Conservation (phyloP, 768 basidiomycete genomes). For the Mycena sanguinolenta region DNA sequence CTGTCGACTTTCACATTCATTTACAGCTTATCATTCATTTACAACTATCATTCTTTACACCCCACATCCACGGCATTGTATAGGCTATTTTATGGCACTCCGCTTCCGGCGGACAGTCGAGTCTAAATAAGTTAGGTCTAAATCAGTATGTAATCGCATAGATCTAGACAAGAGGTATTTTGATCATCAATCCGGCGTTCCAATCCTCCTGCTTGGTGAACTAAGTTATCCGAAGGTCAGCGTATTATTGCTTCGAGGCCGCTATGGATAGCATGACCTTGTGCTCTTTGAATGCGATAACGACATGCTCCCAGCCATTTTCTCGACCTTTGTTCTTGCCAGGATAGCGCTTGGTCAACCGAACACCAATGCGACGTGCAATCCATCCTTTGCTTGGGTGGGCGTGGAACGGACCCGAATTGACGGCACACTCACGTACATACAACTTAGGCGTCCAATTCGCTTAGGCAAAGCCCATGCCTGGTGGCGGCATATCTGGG, state of each 20-base stretch:
- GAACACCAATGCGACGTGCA: constrained; percentile 36
- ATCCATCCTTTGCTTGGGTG: constrained; percentile 44
- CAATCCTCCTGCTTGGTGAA: not conserved
- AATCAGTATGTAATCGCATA: too few species aligned
- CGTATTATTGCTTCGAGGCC: constrained; percentile 12
- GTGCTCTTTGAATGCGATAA: constrained; percentile 14
- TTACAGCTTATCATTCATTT: too few species aligned
- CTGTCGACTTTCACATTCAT: constrained; percentile 9
- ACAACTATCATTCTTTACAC: constrained; percentile 11
- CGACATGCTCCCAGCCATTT: constrained; percentile 20
- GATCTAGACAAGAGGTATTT: not conserved
- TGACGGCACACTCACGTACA: not conserved
- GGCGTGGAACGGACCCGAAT: not conserved
- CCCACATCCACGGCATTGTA: not conserved
- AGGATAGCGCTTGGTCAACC: constrained; percentile 11
- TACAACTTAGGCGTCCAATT: constrained; percentile 54
- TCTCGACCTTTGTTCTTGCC: constrained; percentile 22
- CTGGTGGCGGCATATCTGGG: constrained; percentile 57
- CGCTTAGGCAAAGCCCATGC: constrained; percentile 57
- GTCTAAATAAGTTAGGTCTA: too few species aligned
- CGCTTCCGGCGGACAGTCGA: too few species aligned
- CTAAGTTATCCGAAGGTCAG: not conserved
- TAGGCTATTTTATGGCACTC: not conserved
- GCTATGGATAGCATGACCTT: constrained; percentile 14
- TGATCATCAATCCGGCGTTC: constrained; percentile 5